Percentiles rank a stretch among this genome's conserved stretches.
phyloP scores from a whole-genome alignment of 2,329 filamentous ascomycete species.

The Exophiala viscosa region DNA sequence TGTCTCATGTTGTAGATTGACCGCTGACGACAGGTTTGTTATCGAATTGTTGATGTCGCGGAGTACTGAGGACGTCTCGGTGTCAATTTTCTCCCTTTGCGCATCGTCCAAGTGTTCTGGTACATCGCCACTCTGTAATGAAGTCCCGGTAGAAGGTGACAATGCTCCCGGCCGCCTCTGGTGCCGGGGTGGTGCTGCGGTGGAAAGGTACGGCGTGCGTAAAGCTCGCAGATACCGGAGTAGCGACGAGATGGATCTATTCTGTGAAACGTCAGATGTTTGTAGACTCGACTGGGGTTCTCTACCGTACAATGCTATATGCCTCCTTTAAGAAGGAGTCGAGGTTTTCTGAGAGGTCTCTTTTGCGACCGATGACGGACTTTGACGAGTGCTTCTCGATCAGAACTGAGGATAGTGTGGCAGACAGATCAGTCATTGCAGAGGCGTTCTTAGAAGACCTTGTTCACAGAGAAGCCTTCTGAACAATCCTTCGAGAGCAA shows the following conservation, averaged over 20 bases:
- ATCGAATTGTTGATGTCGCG: constrained; percentile 82
- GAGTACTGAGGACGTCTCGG: constrained; percentile 78
- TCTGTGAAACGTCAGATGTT: constrained; percentile 52
- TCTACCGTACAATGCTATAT: constrained; percentile 71
- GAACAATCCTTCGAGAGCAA: background rate
- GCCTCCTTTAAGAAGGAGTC: constrained; percentile 93
- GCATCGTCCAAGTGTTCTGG: constrained; percentile 67
- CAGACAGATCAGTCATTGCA: constrained; percentile 20
- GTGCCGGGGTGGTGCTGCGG: constrained; percentile 50
- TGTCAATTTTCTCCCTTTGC: constrained; percentile 82
- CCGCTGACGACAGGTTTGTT: constrained; percentile 72
- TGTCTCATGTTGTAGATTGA: constrained; percentile 75
- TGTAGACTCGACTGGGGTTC: constrained; percentile 11
- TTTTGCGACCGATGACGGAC: background rate
- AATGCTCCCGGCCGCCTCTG: constrained; percentile 30
- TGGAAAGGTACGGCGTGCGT: constrained; percentile 87
- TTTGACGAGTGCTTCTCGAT: constrained; percentile 22
- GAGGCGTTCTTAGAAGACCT: background rate
- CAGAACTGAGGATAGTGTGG: constrained; percentile 21
- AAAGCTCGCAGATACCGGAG: constrained; percentile 76
- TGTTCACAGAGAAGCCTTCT: background rate
- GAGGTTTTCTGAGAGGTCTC: constrained; percentile 42
- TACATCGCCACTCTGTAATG: constrained; percentile 13
- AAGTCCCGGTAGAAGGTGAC: constrained; percentile 39
- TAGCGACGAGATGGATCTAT: constrained; percentile 77